Evolutionary conservation across 2,329 filamentous ascomycete genomes (phyloP).

Genomic region (Thielaviopsis punctulata): DNA sequence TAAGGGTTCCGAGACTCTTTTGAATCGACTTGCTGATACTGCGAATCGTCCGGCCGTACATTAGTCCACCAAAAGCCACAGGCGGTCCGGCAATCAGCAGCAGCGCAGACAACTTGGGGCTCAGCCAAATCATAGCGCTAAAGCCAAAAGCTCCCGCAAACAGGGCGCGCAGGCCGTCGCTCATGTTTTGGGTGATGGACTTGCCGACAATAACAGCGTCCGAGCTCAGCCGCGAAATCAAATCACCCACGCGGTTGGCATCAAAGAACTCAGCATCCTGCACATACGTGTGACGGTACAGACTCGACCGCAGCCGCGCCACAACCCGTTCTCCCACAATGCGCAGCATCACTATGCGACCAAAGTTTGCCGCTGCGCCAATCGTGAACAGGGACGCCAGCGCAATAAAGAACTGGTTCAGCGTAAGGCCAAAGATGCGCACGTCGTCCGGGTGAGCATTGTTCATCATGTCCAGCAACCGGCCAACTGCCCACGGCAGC

Average conservation of each 20-base stretch:
- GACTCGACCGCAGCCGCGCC: slow-evolving; percentile 67
- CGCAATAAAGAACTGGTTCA: slow-evolving; percentile 75
- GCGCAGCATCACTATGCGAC: slow-evolving; percentile 77
- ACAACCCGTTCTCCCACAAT: slow-evolving; percentile 94
- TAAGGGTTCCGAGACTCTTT: slow-evolving; percentile 78
- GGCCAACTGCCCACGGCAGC: slow-evolving; percentile 89
- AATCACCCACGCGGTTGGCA: slow-evolving; percentile 85
- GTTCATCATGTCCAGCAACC: slow-evolving; percentile 71
- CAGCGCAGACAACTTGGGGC: slow-evolving; percentile 73
- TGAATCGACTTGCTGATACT: slow-evolving; percentile 86
- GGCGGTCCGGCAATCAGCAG: slow-evolving; percentile 78
- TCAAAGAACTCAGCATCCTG: slow-evolving; percentile 99
- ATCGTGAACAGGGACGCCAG: slow-evolving; percentile 61
- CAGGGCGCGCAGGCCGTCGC: slow-evolving; percentile 78
- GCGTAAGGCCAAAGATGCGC: slow-evolving; percentile 66
- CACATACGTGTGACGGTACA: slow-evolving; percentile 84
- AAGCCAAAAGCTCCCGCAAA: slow-evolving; percentile 86
- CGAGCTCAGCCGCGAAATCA: slow-evolving; percentile 87
- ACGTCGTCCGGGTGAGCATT: slow-evolving; percentile 49
- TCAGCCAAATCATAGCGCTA: slow-evolving; percentile 88
- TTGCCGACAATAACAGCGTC: slow-evolving; percentile 98
- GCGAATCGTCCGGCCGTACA: slow-evolving; percentile 79
- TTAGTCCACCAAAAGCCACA: slow-evolving; percentile 73
- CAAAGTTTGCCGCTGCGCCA: slow-evolving; percentile 83
- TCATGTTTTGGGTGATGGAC: slow-evolving; percentile 94